phyloP scores from a whole-genome alignment of 2,329 filamentous ascomycete species.

The Hymenoscyphus occultus region DNA sequence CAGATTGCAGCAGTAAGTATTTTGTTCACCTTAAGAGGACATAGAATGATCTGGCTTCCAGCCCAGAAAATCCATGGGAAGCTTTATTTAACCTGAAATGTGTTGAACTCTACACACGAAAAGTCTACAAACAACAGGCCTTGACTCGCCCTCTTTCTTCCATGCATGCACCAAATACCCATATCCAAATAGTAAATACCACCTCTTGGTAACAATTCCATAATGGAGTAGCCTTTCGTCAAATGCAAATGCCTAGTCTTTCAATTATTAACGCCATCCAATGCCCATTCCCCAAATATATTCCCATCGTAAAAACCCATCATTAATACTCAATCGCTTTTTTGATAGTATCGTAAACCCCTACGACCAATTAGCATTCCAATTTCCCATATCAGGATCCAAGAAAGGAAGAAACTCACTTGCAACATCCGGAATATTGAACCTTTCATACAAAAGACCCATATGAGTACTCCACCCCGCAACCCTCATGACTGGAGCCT shows the following conservation, averaged over 20 bases:
- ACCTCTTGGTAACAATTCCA: neutral
- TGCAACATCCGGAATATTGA: conserved; percentile 66
- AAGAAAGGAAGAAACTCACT: conserved; percentile 47
- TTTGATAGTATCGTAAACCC: conserved; percentile 38
- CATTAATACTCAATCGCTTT: conserved; percentile 32
- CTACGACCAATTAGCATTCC: conserved; percentile 25
- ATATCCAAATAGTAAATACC: neutral
- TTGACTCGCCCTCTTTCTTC: neutral
- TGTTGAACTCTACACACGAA: too few relatives aligned
- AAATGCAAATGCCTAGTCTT: neutral
- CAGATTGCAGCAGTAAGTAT: too few relatives aligned
- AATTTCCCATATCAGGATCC: neutral
- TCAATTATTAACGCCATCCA: neutral
- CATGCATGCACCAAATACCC: neutral
- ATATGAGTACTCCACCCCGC: conserved; percentile 69
- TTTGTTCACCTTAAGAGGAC: too few relatives aligned
- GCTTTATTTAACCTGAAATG: too few relatives aligned
- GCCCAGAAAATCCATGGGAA: too few relatives aligned
- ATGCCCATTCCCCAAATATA: neutral
- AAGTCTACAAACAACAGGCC: neutral
- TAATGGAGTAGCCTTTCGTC: neutral
- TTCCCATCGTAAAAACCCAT: neutral
- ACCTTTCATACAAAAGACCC: conserved; percentile 62
- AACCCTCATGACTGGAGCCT: conserved; percentile 68
- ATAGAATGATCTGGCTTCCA: too few relatives aligned